A percentile compares a stretch with the other conserved stretches of the same genome.
phyloP scores from a whole-genome alignment of 768 basidiomycete species.

The Pleurotus tuoliensis region DNA sequence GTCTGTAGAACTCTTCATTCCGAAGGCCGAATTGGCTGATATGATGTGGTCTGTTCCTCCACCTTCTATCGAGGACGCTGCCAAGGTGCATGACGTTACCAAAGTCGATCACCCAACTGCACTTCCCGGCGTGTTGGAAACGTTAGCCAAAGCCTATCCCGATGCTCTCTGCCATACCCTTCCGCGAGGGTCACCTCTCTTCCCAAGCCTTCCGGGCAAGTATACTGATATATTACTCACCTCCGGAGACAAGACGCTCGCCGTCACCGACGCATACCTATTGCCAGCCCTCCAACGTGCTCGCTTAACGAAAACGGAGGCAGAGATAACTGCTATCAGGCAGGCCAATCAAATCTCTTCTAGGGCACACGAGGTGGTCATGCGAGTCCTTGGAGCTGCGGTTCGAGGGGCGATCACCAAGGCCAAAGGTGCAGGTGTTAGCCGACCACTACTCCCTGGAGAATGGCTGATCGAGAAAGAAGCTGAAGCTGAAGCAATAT shows the following conservation, averaged over 20 bases:
- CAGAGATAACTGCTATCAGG: conserved; percentile 73
- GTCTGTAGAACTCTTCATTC: conserved; percentile 70
- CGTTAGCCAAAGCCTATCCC: conserved; percentile 41
- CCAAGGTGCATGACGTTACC: conserved; percentile 56
- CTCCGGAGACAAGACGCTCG: conserved; percentile 27
- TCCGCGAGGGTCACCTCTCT: conserved; percentile 46
- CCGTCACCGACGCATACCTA: conserved; percentile 60
- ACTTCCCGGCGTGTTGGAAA: conserved; percentile 41
- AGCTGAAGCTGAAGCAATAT: conserved; percentile 90
- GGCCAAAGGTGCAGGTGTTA: conserved; percentile 37
- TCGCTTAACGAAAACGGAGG: conserved; percentile 70
- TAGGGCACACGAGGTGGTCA: conserved; percentile 86
- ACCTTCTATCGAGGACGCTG: conserved; percentile 52
- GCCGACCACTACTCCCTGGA: conserved; percentile 55
- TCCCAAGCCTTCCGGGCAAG: conserved; percentile 44
- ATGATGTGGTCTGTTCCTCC: conserved; percentile 68
- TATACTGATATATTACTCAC: conserved; percentile 35
- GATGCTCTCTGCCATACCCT: conserved; percentile 65
- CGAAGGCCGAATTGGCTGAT: conserved; percentile 42
- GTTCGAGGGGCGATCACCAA: conserved; percentile 54
- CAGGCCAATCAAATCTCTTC: conserved; percentile 86
- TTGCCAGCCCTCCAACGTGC: conserved; percentile 74
- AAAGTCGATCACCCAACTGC: conserved; percentile 39
- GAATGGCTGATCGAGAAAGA: conserved; percentile 93
- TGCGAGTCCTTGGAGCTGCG: conserved; percentile 82